Evolutionary conservation across 352 stramenopile species (phyloP), one percentile per base, ranked within the genome.

Genomic region (Phytophthora gonapodyides): DNA sequence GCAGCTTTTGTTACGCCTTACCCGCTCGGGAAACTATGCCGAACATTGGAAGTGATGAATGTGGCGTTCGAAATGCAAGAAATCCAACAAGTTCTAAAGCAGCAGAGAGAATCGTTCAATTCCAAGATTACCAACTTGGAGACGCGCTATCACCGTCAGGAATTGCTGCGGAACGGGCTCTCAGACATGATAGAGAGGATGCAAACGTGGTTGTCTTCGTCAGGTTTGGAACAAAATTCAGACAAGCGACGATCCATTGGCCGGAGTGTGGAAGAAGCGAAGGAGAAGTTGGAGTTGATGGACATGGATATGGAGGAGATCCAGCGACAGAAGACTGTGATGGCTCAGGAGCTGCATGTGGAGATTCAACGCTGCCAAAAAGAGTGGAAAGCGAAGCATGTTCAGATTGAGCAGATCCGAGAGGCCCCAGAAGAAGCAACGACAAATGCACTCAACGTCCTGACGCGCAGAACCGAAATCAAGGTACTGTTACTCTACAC

Each of bases 21-120:
- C 40, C 70, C 68, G 13, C 47, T 90, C 1, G 24, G 56, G n/a
- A 69, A 82, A n/a, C 43, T 88, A 7, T 71, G 64, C 9, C 71
- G 64, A 30, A 79, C 74, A 16, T 53, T 88, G 13, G 76, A 90
- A 36, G 70, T 90, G n/a, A 78, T 90, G 42, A 70, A 70, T 8
- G 10, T 70, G 40, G 71, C 57, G 4, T 73, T 88, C 16, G 81
- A 88, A 61, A 72, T 82, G 17, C 67, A 83, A 61, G 75, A 85
- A 37, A 66, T 76, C 11, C 56, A 73, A 30, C 52, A 64, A 12
- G 34, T 53, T 24, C 55, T 66, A 35, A 53, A 51, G n/a, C 54
- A 65, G 0, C 38, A 71, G 16, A 64, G 64, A 3, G 48, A 70
- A 33, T 37, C 38, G 11, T 51, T 75, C 11, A 66, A 69, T n/a